Evolutionary conservation across 2,329 filamentous ascomycete species (phyloP).

Genomic region (Diaporthe aspalathi): DNA sequence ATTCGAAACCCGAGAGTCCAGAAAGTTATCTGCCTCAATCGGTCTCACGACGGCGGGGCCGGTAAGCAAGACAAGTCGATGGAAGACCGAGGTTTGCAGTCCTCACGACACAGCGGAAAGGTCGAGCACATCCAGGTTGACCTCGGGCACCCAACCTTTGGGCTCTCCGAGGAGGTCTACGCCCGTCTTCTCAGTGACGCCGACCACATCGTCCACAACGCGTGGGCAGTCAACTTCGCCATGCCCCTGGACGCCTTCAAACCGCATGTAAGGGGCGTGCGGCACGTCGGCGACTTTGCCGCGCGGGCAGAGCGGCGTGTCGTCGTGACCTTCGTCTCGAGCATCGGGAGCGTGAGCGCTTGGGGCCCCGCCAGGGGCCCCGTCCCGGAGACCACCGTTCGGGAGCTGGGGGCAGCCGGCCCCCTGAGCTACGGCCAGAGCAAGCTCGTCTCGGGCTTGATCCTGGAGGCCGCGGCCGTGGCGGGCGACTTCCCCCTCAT

Average conservation of each 20-base stretch:
- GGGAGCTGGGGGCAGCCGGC: neutral
- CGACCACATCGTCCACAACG: neutral
- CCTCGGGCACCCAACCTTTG: neutral
- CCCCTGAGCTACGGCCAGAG: slow-evolving; percentile 17
- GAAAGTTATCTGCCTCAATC: slow-evolving; percentile 62
- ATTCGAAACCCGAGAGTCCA: slow-evolving; percentile 49
- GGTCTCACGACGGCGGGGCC: slow-evolving; percentile 42
- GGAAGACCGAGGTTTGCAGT: neutral
- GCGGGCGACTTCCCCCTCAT: slow-evolving; percentile 38
- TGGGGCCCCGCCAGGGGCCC: neutral
- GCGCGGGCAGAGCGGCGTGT: slow-evolving; percentile 30
- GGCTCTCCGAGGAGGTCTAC: neutral
- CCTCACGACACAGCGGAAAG: neutral
- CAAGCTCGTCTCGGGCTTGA: slow-evolving; percentile 27
- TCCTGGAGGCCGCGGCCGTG: slow-evolving; percentile 40
- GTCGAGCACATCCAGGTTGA: neutral
- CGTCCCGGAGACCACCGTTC: neutral
- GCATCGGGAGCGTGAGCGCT: slow-evolving; percentile 27
- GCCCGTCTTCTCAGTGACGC: neutral
- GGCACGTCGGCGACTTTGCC: slow-evolving; percentile 58
- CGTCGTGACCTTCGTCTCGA: slow-evolving; percentile 16
- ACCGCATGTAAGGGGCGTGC: slow-evolving; percentile 61
- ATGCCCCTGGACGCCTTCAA: slow-evolving; percentile 61
- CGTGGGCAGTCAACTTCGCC: slow-evolving; percentile 60
- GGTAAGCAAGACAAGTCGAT: neutral